Evolutionary conservation across 495 filamentous ascomycete species (phyloP).

Genomic region (Thozetella sp.): DNA sequence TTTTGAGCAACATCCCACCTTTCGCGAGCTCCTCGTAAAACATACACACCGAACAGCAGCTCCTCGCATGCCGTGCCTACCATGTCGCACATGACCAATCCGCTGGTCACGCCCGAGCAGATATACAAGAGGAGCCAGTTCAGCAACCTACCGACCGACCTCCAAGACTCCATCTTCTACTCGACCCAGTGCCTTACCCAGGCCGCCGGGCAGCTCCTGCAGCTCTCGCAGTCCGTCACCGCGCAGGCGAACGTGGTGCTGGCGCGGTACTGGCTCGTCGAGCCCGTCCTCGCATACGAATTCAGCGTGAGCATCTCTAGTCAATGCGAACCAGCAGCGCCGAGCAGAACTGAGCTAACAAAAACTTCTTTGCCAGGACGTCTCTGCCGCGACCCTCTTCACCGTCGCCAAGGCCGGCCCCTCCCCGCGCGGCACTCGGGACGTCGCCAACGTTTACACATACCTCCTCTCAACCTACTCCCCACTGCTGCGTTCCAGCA

Average conservation of each 20-base stretch:
- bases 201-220: conserved; percentile 81
- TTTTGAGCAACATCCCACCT: too few relatives aligned
- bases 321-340: not conserved
- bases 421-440: conserved; percentile 72
- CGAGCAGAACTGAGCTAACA: conserved; percentile 6
- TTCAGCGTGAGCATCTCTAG: conserved; percentile 39
- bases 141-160: conserved; percentile 71
- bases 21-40: too few relatives aligned
- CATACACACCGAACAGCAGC: not conserved
- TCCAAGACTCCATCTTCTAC: conserved; percentile 73
- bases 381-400: conserved; percentile 81
- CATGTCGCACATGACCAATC: conserved; percentile 72
- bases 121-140: conserved; percentile 55
- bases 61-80: conserved; percentile 1
- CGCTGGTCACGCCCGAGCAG: conserved; percentile 82
- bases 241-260: conserved; percentile 88
- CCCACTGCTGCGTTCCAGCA: conserved; percentile 52
- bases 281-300: conserved; percentile 41
- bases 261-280: conserved; percentile 80
- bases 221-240: conserved; percentile 85
- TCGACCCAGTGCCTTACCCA: conserved; percentile 79
- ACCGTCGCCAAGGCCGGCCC: conserved; percentile 84
- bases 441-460: conserved; percentile 79
- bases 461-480: conserved; percentile 76
- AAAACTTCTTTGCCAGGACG: conserved; percentile 56